A percentile compares a stretch with the other conserved stretches of the same genome.
These are phyloP conservation scores for Mallotus nudiflorus DNA, from an alignment of 345 rosid genomes.

Conservation along the genomic window DNA sequence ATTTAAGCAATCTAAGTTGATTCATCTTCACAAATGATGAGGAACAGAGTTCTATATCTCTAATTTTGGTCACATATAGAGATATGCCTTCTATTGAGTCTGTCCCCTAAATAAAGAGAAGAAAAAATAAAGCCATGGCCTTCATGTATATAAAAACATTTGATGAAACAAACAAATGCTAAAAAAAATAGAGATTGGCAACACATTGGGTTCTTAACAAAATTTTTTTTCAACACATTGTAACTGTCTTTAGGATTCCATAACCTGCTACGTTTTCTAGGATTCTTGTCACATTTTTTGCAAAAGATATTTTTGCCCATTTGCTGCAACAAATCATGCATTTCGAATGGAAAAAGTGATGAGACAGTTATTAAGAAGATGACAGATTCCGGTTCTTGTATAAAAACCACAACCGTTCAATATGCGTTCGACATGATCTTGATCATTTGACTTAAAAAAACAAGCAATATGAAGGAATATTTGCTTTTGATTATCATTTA, in stretches of 20 bases:
- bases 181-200: too few relatives aligned
- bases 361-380: not conserved
- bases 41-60: not conserved
- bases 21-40: not conserved
- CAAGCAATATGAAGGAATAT: not conserved
- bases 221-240: not conserved
- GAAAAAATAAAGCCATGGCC: too few relatives aligned
- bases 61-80: not conserved
- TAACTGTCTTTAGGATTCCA: not conserved
- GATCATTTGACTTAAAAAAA: not conserved
- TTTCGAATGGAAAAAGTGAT: not conserved
- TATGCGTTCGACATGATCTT: not conserved
- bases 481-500: not conserved
- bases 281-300: not conserved
- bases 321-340: not conserved
- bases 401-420: not conserved
- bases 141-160: too few relatives aligned
- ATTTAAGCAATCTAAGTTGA: not conserved
- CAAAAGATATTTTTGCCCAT: not conserved
- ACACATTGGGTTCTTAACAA: not conserved
- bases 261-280: not conserved
- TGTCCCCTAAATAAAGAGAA: not conserved
- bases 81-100: not conserved
- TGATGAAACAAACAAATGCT: too few relatives aligned
- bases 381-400: not conserved